Evolutionary conservation across 2,329 filamentous ascomycete species (phyloP).

Genomic region (Trichoderma sp.): DNA sequence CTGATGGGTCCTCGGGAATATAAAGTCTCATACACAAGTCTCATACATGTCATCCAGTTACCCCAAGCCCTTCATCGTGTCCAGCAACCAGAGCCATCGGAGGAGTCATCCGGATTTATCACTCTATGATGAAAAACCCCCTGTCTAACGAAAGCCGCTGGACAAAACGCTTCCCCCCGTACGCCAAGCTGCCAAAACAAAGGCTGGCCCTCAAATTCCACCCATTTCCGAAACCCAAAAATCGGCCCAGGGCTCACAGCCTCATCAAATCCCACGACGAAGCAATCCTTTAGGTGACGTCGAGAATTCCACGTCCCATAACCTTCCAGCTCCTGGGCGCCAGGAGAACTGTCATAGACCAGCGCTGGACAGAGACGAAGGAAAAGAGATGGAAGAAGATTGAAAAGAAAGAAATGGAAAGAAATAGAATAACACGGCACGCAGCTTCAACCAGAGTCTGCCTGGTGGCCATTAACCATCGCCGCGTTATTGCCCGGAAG

Average conservation of each 20-base stretch:
- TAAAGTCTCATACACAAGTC: not conserved
- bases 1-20: not conserved
- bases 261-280: not conserved
- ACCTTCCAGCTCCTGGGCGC: not conserved
- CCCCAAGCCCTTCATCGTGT: not conserved
- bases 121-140: not conserved
- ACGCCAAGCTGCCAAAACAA: constrained; percentile 3
- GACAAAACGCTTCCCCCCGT: not conserved
- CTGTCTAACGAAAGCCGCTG: not conserved
- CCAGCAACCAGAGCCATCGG: not conserved
- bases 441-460: not conserved
- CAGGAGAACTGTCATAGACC: not conserved
- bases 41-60: not conserved
- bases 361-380: not conserved
- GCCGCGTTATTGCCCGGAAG: not conserved
- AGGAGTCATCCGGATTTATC: not conserved
- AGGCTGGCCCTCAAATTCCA: not conserved
- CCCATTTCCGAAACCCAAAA: not conserved
- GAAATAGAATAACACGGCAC: no score
- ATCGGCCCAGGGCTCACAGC: not conserved
- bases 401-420: no score
- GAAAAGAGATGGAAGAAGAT: no score
- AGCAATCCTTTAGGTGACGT: not conserved
- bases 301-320: not conserved
- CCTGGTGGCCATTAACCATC: constrained; percentile 13